Evolutionary conservation across 345 rosid species (phyloP), one percentile per base, ranked within the genome.

Genomic region (Murraya koenigii): DNA sequence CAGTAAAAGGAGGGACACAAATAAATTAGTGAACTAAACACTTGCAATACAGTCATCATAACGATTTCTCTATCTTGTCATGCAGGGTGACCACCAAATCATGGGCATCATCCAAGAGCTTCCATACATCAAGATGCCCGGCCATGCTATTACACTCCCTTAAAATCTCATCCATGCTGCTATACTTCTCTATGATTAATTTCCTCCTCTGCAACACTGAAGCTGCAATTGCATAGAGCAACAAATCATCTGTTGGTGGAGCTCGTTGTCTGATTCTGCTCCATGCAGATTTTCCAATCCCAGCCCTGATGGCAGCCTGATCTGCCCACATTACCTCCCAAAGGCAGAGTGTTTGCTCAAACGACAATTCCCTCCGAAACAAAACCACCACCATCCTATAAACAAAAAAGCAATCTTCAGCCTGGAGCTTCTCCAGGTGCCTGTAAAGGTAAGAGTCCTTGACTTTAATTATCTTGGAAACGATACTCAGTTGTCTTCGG

Each of bases 301-400:
- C 95, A 8, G 93, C 93, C 82, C 97, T 91, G 30, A 91, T 85
- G 23, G 99, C 97, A 54, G 97, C 98, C 80, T 92, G 98, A 84
- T 96, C 98, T 23, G 98, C 99, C 99, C 99, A 94, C 86, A 96
- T 88, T 49, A 94, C 98, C 84, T 96, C 99, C 99, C 99, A 96
- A 5, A 96, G 93, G 87, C 86, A 82, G 69, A 89, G 56, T 7
- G 99, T 91, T 78, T 96, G 97, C 71, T 96, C 98, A 72, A 94
- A 85, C 14, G 94, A 87, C 77, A 96, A 82, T 77, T 96, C 98
- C 76, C 99, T 87, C 79, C 98, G 84, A 71, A 96, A 96, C 77
- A 96, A 80, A 30, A 96, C 99, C 71, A 96, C 94, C 71, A 96
- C 99, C 99, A 94, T 94, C 79, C 98, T 88, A 77, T 94, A 96